Base-by-base conservation (phyloP, 148 eudicot species). In the Rhododendron henanense region DNA sequence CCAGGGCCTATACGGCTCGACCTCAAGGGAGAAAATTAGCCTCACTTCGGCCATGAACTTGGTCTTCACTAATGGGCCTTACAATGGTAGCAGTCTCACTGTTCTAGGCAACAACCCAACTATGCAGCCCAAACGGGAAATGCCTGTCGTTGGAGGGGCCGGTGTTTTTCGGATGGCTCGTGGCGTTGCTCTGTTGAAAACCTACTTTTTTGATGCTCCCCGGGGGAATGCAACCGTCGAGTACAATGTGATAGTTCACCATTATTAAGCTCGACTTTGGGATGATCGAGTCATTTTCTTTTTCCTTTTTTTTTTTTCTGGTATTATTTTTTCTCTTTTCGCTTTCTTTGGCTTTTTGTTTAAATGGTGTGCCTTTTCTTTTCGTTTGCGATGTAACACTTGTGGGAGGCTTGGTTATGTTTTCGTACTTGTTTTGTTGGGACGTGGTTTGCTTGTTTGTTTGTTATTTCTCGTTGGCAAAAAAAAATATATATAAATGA, bases 101-200 rank as follows among this genome's bases (percentile, higher is more conserved):
- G 35, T 91, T 3, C 23, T 89, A 8, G 13, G 89, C 88, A 23
- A 87, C 78, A 10, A 92, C 90, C 65, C 45, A 89, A n/a, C 53
- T 84, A 2, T 71, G 31, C n/a, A 85, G 0, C 50, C 44, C 5
- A 81, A 78, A 35, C 79, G 92, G 25, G 93, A 92, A 84, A 80
- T 92, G 78, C 61, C 92, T 0, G 80, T 92, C 1, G 88, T 92
- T 0, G 94, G 93, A 0, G 94, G 94, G 9, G 85, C 89, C 0
- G 90, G 92, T 33, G 5, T 84, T 69, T 92, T 90, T 50, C 85
- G 93, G 10, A 79, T 90, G 84, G 94, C 88, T 7, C 85, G 88
- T 4, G 94, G 93, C 6, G 53, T 82, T 55, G 94, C 89, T 14
- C 86, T 25, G 88, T 88, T 1, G 79, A 86, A 13, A 2, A 89